A percentile compares a stretch with the other conserved stretches of the same genome.
phyloP scores from a whole-genome alignment of 169 alveolate genomes.

The Plasmodium knowlesi region DNA sequence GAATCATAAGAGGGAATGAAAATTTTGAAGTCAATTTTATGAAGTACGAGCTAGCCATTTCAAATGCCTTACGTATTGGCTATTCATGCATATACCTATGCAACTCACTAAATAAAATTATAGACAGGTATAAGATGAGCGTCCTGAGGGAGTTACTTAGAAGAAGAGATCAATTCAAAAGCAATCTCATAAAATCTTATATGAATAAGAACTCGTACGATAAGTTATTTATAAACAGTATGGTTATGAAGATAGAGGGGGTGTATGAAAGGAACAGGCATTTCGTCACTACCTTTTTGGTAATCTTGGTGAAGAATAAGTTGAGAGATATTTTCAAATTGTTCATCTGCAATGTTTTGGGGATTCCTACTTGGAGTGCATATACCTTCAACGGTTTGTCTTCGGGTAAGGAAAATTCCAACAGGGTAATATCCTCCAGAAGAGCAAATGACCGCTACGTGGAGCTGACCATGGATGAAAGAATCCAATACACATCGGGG shows the following conservation, averaged over 20 bases:
- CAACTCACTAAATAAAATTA: slow-evolving; percentile 13
- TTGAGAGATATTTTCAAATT: background rate
- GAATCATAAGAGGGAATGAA: slow-evolving; percentile 33
- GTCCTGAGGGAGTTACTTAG: slow-evolving; percentile 33
- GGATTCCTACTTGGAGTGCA: background rate
- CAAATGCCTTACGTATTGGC: slow-evolving; percentile 63
- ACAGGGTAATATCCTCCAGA: background rate
- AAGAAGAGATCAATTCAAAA: slow-evolving; percentile 35
- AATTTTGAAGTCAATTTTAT: slow-evolving; percentile 51
- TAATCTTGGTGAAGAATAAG: slow-evolving; percentile 37
- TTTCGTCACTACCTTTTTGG: slow-evolving; percentile 10
- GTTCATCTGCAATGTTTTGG: slow-evolving; percentile 17
- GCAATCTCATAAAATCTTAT: slow-evolving; percentile 17
- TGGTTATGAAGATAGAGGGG: slow-evolving; percentile 5
- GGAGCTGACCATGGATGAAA: background rate
- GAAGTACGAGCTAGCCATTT: slow-evolving; percentile 61
- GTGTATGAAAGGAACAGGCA: slow-evolving; percentile 25
- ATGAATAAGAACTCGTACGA: slow-evolving; percentile 2
- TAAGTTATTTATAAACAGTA: slow-evolving; percentile 29
- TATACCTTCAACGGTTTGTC: background rate
- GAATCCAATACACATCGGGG: background rate
- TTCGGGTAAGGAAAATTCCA: background rate
- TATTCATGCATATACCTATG: slow-evolving; percentile 40
- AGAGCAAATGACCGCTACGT: background rate
- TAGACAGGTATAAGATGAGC: slow-evolving; percentile 14